Evolutionary conservation across 345 rosid species (phyloP), one percentile per base, ranked within the genome.

Genomic region (Gossypium sturtianum): DNA sequence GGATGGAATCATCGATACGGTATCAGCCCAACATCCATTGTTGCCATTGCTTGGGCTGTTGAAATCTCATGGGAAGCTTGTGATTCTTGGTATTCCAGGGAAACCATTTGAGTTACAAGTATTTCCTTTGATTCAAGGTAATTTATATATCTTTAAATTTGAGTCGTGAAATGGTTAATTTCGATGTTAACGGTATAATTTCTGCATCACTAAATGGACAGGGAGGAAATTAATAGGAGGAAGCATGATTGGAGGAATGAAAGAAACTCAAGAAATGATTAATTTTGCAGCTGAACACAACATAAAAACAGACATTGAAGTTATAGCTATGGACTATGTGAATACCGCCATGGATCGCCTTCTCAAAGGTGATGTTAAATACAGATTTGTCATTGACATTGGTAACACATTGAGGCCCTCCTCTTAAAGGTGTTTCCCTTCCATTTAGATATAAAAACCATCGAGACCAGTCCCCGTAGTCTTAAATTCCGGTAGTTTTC

Each of bases 1-100:
- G 79, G 84, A 85, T 75, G 88, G 86, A 6, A 77, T 83, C 41
- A 76, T 81, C 4, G 83, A 85, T 68, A 82, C 83, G 2, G 79
- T 82, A 4, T 77, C 85, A 3, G 79, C 75, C 0, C 16, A 20
- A 1, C 85, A 83, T 47, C 52, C 82, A 4, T 19, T 83, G 1
- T 0, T 75, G 59, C 88, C 88, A 11, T 70, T 81, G 73, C 11
- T 81, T 72, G 77, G 76, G 51, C 59, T 85, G 1, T 27, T 85
- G 66, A 85, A 83, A 66, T 2, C 78, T 23, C 34, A 73, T 11
- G 86, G 86, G 51, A 83, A 81, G 75, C 76, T 85, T 4, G 79
- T 81, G 8, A 23, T 83, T 38, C 70, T 85, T 3, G 86, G 88
- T 22, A 76, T 47, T 0, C 83, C 83, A 1, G 80, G 74, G 17